Percentiles rank a stretch among this genome's conserved stretches.
phyloP scores from a whole-genome alignment of 805 yeast genomes.

The Teunomyces atbi region DNA sequence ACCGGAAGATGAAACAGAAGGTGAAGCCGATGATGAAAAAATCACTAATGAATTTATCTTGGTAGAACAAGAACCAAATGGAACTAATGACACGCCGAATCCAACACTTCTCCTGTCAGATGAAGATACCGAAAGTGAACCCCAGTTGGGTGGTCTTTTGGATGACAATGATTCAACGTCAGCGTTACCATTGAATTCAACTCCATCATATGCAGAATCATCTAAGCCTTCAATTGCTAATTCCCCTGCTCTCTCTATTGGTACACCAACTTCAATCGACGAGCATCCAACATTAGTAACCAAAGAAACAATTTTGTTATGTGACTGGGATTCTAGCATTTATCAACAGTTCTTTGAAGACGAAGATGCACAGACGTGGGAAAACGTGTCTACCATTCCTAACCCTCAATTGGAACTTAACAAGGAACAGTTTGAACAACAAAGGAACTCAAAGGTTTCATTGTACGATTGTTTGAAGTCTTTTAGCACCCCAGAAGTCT shows the following conservation, averaged over 20 bases:
- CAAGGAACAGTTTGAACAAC: conserved; percentile 31
- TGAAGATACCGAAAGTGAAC: conserved; percentile 30
- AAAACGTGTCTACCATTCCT: conserved; percentile 35
- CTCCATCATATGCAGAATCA: conserved; percentile 17
- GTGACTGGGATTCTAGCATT: conserved; percentile 61
- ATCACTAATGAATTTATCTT: conserved; percentile 19
- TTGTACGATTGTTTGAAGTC: conserved; percentile 70
- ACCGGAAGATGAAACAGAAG: conserved; percentile 7
- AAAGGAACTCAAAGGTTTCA: conserved; percentile 46
- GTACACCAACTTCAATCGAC: not conserved
- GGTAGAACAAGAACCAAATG: conserved; percentile 13
- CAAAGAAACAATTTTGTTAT: conserved; percentile 38
- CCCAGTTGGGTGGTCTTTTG: conserved; percentile 14
- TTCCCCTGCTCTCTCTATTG: conserved; percentile 12
- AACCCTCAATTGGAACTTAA: conserved; percentile 57
- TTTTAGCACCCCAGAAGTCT: conserved; percentile 78
- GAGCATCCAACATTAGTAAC: conserved; percentile 22
- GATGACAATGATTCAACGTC: conserved; percentile 12
- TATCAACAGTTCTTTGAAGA: conserved; percentile 54
- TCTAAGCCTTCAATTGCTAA: conserved; percentile 19
- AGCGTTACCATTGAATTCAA: conserved; percentile 13
- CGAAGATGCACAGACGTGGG: conserved; percentile 56
- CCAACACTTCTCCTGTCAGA: conserved; percentile 22
- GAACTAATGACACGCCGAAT: not conserved
- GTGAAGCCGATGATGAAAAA: conserved; percentile 5